Evolutionary conservation across 1,284 basidiomycete species (phyloP).

Genomic region (Trichosporon coremiiforme): DNA sequence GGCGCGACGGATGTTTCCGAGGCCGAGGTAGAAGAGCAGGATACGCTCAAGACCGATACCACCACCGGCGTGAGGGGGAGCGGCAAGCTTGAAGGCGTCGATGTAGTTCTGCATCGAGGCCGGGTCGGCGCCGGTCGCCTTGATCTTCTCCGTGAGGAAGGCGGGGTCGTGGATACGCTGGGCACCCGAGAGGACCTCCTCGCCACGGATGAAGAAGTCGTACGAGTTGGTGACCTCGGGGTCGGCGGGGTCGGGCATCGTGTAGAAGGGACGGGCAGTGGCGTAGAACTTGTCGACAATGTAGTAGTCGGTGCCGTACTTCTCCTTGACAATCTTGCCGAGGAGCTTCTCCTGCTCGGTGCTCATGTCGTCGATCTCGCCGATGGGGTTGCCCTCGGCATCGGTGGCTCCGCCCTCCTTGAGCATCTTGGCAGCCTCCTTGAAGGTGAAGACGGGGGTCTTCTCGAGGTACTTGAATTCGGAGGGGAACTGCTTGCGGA

Average conservation of each 20-base stretch:
- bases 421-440: slow-evolving; percentile 83
- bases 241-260: slow-evolving; percentile 90
- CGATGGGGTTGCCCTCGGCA: slow-evolving; percentile 60
- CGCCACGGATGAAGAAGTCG: slow-evolving; percentile 99
- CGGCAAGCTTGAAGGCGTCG: slow-evolving; percentile 91
- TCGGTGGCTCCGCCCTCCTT: slow-evolving; percentile 72
- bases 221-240: slow-evolving; percentile 95
- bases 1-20: slow-evolving; percentile 92
- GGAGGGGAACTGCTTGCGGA: slow-evolving; percentile 86
- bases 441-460: slow-evolving; percentile 79
- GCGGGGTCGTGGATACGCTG: slow-evolving; percentile 93
- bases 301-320: slow-evolving; percentile 96
- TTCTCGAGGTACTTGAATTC: slow-evolving; percentile 83
- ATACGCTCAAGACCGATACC: slow-evolving; percentile 85
- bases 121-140: slow-evolving; percentile 70
- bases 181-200: slow-evolving; percentile 96
- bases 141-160: slow-evolving; percentile 81
- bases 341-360: slow-evolving; percentile 79
- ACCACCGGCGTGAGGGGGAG: slow-evolving; percentile 71
- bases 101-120: slow-evolving; percentile 86
- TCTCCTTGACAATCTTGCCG: slow-evolving; percentile 82
- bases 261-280: slow-evolving; percentile 84
- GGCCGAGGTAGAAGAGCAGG: slow-evolving; percentile 85
- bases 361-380: slow-evolving; percentile 78
- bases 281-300: slow-evolving; percentile 97